Conservation (phyloP, 805 yeast species). For the Candida qinlingensis region DNA sequence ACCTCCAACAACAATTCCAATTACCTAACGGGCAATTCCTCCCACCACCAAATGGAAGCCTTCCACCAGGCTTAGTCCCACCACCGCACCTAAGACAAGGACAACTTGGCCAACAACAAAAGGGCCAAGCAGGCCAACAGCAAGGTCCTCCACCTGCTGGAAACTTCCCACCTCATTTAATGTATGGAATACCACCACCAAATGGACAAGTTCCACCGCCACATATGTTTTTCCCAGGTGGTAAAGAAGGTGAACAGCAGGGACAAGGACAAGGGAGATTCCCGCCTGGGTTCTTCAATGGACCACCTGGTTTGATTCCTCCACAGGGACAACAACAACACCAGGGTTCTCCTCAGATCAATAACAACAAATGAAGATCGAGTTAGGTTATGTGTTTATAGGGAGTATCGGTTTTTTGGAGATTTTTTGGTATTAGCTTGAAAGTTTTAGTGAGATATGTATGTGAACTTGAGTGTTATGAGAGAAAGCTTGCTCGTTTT, state of each 20-base stretch:
- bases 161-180: conserved; percentile 8
- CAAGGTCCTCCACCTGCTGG: conserved; percentile 7
- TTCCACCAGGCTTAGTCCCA: conserved; percentile 15
- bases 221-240: conserved; percentile 10
- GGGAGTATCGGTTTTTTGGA: no score
- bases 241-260: conserved; percentile 9
- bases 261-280: conserved; percentile 11
- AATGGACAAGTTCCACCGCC: conserved; percentile 9
- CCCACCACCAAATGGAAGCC: conserved; percentile 10
- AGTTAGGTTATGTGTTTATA: no score
- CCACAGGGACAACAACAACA: conserved; percentile 11
- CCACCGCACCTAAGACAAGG: conserved; percentile 17
- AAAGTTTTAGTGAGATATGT: no score
- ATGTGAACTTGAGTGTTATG: not conserved
- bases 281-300: conserved; percentile 22
- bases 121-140: conserved; percentile 8
- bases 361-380: conserved; percentile 1
- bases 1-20: conserved; percentile 6
- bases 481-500: not conserved
- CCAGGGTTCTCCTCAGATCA: conserved; percentile 1
- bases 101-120: conserved; percentile 1
- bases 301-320: conserved; percentile 17
- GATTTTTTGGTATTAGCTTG: no score
- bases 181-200: conserved; percentile 5
- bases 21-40: conserved; percentile 16